Conservation (phyloP, 75 land plant genomes). For the Isoetes taiwanensis region DNA sequence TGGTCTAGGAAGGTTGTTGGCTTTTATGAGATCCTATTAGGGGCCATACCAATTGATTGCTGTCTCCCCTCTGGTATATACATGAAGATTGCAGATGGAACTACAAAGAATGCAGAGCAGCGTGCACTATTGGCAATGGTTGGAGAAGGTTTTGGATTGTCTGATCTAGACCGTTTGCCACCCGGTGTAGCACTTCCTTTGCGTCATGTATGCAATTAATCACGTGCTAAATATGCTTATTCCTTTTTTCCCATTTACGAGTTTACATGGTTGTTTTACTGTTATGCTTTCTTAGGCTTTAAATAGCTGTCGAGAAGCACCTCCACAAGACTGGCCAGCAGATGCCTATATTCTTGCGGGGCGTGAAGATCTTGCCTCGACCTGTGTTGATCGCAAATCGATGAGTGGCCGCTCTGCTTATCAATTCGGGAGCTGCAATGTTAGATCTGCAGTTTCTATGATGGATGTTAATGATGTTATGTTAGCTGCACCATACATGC, state of each 20-base stretch:
- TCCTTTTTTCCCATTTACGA: background rate
- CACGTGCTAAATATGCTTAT: background rate
- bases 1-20: conserved; percentile 75
- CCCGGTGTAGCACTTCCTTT: conserved; percentile 84
- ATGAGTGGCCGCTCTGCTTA: background rate
- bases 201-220: conserved; percentile 55
- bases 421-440: background rate
- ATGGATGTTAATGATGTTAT: conserved; percentile 23
- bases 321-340: conserved; percentile 83
- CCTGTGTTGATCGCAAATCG: conserved; percentile 16
- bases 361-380: conserved; percentile 83
- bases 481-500: conserved; percentile 77
- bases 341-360: conserved; percentile 93
- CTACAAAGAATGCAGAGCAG: conserved; percentile 43
- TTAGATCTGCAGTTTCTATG: background rate
- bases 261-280: background rate
- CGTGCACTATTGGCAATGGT: conserved; percentile 84
- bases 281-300: conserved; percentile 52
- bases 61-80: conserved; percentile 52
- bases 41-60: conserved; percentile 28
- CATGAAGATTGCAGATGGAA: conserved; percentile 50
- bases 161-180: conserved; percentile 81
- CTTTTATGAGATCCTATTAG: conserved; percentile 63
- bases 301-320: conserved; percentile 86
- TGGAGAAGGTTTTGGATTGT: conserved; percentile 76